Evolutionary conservation across 225 moss, liverwort and hornwort species (phyloP), one percentile per base, ranked within the genome.

Genomic region (Sphagnum contortum): DNA sequence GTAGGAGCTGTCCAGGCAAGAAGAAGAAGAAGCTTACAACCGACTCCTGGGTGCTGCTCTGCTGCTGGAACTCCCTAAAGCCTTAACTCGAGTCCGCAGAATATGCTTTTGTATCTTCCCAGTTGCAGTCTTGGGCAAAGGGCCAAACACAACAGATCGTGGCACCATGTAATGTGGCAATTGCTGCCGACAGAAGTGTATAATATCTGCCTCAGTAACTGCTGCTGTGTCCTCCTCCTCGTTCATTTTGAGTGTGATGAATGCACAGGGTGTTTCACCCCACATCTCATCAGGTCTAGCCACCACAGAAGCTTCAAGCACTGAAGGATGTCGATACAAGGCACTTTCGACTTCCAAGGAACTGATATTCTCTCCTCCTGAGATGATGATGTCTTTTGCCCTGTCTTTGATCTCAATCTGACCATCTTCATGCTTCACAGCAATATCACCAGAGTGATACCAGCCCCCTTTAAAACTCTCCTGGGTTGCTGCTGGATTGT

Each of bases 281-380:
- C 87, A 87, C 0, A 44, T 66, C 48, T 60, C 74, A 59, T 87
- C 83, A 29, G 83, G 83, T 12, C 80, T 64, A 10, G 87, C 83
- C 68, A 83, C 87, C 62, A 87, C 83, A 4, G 87, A 77, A 5
- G 87, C 87, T 70, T 87, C 80, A 44, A 87, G 70, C 60, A 81
- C 73, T 2, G 48, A 69, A 1, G 87, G 83, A 57, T 87, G 83
- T 6, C 70, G 71, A 67, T 77, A 87, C 2, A 82, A 55, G 0
- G 77, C 69, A 55, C 74, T 82, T 67, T 90, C 93, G 48, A 93
- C 90, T 72, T 93, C 93, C 58, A 90, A 69, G 55, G 88, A 90
- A 57, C 93, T 93, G 62, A 93, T 87, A 6, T 90, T 93, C 60
- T 93, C 90, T 56, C 93, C 93, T 51, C 93, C 93, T 3, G 90